Percentiles rank a stretch among this genome's conserved stretches.
Evolutionary conservation across 176 grass and related monocot species (phyloP).

Genomic region (Stipa capillata): DNA sequence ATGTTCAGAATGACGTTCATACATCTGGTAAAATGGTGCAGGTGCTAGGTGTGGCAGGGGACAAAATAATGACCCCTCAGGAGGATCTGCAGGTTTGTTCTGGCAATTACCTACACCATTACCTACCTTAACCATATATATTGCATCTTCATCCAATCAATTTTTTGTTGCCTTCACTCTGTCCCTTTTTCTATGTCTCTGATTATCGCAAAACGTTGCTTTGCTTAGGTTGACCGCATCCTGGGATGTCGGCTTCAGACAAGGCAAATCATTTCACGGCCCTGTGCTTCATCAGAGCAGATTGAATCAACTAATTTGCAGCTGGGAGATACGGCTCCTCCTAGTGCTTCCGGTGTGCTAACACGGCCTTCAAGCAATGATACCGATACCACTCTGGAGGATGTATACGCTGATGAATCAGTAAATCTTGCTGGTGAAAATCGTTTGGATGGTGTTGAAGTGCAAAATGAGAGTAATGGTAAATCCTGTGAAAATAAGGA

Average conservation of each 20-base stretch:
- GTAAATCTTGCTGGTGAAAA: conserved; percentile 20
- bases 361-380: conserved; percentile 28
- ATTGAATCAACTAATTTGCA: conserved; percentile 20
- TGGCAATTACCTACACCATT: not conserved
- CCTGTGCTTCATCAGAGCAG: conserved; percentile 37
- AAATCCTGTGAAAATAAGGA: conserved; percentile 25
- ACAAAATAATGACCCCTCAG: conserved; percentile 4
- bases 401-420: conserved; percentile 33
- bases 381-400: not conserved
- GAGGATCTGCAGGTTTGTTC: conserved; percentile 34
- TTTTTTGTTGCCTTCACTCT: not conserved
- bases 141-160: conserved; percentile 6
- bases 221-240: conserved; percentile 84
- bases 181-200: conserved; percentile 4
- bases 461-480: conserved; percentile 16
- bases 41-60: conserved; percentile 23
- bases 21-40: conserved; percentile 32
- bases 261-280: conserved; percentile 24
- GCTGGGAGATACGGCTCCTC: conserved; percentile 8
- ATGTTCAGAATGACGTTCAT: conserved; percentile 32
- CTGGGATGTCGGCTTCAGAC: conserved; percentile 64
- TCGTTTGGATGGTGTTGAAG: conserved; percentile 17
- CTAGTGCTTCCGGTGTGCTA: conserved; percentile 11
- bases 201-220: conserved; percentile 25
- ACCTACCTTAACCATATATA: not conserved